Base-by-base conservation (phyloP, 2,329 filamentous ascomycete genomes). In the Colletotrichum sp. region DNA sequence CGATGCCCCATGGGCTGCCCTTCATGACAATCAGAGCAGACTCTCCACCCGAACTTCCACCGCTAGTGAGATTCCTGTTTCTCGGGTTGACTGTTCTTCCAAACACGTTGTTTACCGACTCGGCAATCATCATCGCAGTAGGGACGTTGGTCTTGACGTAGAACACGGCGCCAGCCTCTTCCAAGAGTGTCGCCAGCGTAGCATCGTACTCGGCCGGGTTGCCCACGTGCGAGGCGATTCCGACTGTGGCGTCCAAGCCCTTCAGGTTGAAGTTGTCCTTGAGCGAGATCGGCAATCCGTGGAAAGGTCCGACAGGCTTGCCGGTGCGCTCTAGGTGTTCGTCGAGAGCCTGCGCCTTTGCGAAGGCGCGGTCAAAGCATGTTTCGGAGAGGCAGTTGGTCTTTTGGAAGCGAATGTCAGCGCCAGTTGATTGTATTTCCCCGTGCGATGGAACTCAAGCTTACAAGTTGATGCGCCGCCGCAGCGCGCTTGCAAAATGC, bases 251-350 rank as follows among this genome's bases (percentile, higher is more conserved):
- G 75, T 92, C 90, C 15, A 90, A 85, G 8, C 90, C 91, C 3
- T 81, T 80, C 16, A 93, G 83, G 72, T 93, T 88, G 84, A 94
- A 92, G 78, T 92, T 91, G 82, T 95, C 93, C 78, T 95, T 95
- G 61, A 95, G 86, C 0, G 91, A 91, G 34, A 93, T 82, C 4
- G 91, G 91, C 2, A 93, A 84, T 72, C 80, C 93, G 80, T 95
- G 93, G 2, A 95, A 86, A 3, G 93, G 92, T 0, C 93, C 93
- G 1, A 85, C 27, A 0, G 85, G 81, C 47, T 88, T 82, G 12
- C 88, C 86, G 1, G 86, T 87, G 36, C 77, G 77, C n/a, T 82
- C 81, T 2, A 90, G 76, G 72, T 90, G 81, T n/a, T 83, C 82
- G 77, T 93, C 91, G 2, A 88, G 82, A 4, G 81, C 77, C 43